These are phyloP conservation scores for Castanopsis chinensis DNA, from an alignment of 306 rosid species.

Conservation along the genomic window DNA sequence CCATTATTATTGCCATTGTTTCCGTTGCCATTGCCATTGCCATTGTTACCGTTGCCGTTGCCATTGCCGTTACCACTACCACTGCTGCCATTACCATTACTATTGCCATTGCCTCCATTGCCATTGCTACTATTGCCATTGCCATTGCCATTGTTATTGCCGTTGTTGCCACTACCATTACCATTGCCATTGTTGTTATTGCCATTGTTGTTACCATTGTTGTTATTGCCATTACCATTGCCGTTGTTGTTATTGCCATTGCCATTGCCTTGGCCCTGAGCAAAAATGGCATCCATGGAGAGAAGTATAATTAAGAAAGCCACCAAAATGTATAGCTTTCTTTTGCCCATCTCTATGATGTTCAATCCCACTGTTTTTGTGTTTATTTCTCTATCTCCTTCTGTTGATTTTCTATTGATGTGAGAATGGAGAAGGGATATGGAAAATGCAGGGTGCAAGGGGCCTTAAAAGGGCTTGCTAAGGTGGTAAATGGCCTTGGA, in stretches of 20 bases:
- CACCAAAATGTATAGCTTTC: conserved; percentile 27
- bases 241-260: not conserved
- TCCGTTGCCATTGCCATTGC: no score
- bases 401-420: conserved; percentile 18
- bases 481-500: conserved; percentile 10
- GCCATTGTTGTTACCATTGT: not conserved
- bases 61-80: no score
- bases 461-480: conserved; percentile 14
- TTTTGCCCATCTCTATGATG: conserved; percentile 42
- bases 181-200: not conserved
- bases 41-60: no score
- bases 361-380: not conserved
- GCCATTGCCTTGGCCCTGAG: conserved; percentile 11
- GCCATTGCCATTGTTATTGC: no score
- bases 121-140: no score
- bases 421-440: conserved; percentile 17
- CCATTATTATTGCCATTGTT: no score
- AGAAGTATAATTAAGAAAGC: conserved; percentile 40
- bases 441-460: not conserved
- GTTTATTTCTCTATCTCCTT: conserved; percentile 18
- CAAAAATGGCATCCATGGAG: conserved; percentile 39
- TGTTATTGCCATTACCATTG: not conserved
- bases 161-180: not conserved
- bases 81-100: no score
- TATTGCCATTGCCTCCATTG: no score